Evolutionary conservation across 371 early-diverging fungal genomes (phyloP), one percentile per base, ranked within the genome.

Genomic region (Syncephalastrum monosporum): DNA sequence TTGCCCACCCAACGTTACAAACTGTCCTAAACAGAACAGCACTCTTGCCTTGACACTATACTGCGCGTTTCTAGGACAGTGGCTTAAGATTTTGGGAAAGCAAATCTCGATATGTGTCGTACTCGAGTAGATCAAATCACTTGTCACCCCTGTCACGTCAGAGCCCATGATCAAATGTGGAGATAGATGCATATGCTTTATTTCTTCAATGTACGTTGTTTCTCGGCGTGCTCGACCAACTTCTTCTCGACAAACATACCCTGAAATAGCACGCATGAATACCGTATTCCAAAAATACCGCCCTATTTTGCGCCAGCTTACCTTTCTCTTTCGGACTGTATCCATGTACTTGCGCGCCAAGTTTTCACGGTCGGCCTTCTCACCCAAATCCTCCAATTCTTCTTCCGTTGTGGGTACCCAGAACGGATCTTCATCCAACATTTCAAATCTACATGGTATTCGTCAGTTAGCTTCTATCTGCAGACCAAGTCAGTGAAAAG

Each of bases 361-460:
- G 63, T 98, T 99, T 44, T 97, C 99, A 13, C 90, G 69, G 59
- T 98, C 98, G 1, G 96, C 94, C 72, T 95, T 96, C 54, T 94
- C 96, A 24, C 98, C 98, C 55, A 97, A 70, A 71, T 98, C 98
- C 65, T 98, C 99, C 51, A 99, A 74, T 69, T 97, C 98, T 68
- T 97, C 96, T 63, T 93, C 89, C 1, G 98, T 97, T 1, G 88
- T 90, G 4, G 99, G 99, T 7, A 96, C 95, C 98, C 98, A 98
- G 83, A 95, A 97, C 14, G 99, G 99, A 73, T 99, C 97, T 57
- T 85, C 78, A 55, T 96, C 94, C 47, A 97, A 69, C 60, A 91
- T 72, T 63, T 97, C 96, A 68, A 91, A 99, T 12, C 91, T 83
- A 44, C n/a, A 29, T 42, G 41, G 23, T 13, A 41, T 8, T n/a